Percentiles rank a stretch among this genome's conserved stretches.
Conservation (phyloP, 176 grass and related monocot species). For the Oryza australiensis region DNA sequence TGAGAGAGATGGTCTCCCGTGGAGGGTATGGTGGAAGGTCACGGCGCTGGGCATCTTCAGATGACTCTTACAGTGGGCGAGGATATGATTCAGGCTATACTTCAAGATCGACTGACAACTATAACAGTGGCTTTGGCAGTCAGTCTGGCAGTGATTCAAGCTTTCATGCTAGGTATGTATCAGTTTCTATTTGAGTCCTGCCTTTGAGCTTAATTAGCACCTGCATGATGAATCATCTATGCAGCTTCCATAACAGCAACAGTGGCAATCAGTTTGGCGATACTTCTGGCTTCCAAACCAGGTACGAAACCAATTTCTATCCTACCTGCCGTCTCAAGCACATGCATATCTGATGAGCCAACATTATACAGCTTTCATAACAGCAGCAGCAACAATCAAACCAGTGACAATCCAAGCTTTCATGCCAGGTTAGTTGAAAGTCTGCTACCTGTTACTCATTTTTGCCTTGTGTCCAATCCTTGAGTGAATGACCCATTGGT, state of each 20-base stretch:
- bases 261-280: constrained; percentile 32
- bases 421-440: constrained; percentile 36
- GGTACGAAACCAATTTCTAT: constrained; percentile 10
- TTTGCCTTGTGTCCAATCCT: constrained; percentile 9
- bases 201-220: not conserved
- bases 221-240: constrained; percentile 8
- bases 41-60: constrained; percentile 59
- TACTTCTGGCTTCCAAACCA: constrained; percentile 26
- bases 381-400: constrained; percentile 36
- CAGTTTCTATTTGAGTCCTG: constrained; percentile 27
- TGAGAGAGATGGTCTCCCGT: constrained; percentile 64
- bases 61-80: constrained; percentile 51
- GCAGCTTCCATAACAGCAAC: constrained; percentile 35
- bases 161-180: constrained; percentile 43
- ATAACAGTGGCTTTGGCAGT: constrained; percentile 26
- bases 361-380: constrained; percentile 35
- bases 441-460: constrained; percentile 2
- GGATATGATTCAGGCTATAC: constrained; percentile 36
- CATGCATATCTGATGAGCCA: constrained; percentile 20
- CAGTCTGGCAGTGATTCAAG: constrained; percentile 34
- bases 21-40: constrained; percentile 78
- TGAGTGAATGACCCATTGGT: constrained; percentile 13
- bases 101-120: constrained; percentile 31
- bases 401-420: constrained; percentile 7
- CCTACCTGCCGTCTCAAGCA: not conserved